A percentile compares a stretch with the other conserved stretches of the same genome.
phyloP scores from a whole-genome alignment of 441 rosid species.

The Croton setiger region DNA sequence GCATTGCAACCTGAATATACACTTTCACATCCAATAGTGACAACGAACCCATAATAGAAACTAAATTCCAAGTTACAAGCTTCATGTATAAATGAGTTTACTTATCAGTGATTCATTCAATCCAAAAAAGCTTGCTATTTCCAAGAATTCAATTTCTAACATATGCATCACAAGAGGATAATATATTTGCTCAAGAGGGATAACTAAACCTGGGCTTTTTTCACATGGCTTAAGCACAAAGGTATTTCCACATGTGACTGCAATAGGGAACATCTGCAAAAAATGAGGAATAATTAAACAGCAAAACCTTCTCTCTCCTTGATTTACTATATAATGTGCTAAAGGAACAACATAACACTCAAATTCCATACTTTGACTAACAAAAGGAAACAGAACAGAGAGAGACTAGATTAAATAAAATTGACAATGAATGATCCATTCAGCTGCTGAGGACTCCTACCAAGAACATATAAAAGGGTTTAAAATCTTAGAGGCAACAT shows the following conservation, averaged over 20 bases:
- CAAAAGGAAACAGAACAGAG: not conserved
- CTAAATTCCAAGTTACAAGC: not conserved
- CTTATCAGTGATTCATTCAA: not conserved
- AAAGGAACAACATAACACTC: not conserved
- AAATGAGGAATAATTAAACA: not conserved
- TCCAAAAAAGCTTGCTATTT: not conserved
- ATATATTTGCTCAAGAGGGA: not conserved
- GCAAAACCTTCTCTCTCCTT: not conserved
- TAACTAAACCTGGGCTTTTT: constrained; percentile 24
- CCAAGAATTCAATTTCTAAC: not conserved
- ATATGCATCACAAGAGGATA: not conserved
- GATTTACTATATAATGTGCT: not conserved
- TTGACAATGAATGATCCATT: not conserved
- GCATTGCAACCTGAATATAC: not conserved
- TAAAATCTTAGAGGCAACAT: not conserved
- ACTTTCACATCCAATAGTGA: not conserved
- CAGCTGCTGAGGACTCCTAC: not conserved
- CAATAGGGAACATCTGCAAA: constrained; percentile 26
- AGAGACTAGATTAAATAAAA: not conserved
- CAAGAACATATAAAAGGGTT: not conserved
- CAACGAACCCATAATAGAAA: not conserved
- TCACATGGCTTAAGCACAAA: constrained; percentile 30
- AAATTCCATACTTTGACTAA: not conserved
- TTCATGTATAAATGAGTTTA: not conserved
- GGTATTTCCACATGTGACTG: constrained; percentile 27